A percentile compares a stretch with the other conserved stretches of the same genome.
Conservation (phyloP, 495 filamentous ascomycete species). For the Pyrenula massariospora region DNA sequence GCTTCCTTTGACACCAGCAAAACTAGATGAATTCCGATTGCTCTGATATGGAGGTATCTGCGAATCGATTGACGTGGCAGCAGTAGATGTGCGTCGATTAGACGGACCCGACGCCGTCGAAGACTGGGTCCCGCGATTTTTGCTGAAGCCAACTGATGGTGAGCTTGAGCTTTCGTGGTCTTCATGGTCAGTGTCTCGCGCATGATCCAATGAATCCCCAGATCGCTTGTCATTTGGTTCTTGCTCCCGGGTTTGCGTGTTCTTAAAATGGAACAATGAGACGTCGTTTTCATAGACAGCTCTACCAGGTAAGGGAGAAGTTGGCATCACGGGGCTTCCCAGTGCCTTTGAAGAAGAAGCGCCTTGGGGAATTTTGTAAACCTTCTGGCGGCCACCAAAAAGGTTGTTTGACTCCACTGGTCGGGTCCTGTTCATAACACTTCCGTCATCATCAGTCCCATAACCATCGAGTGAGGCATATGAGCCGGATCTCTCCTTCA, state of each 20-base stretch:
- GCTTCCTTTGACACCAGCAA: constrained; percentile 5
- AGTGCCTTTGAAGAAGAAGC: constrained; percentile 21
- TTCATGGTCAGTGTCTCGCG: constrained; percentile 2
- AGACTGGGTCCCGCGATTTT: constrained; percentile 73
- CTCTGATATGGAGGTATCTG: constrained; percentile 38
- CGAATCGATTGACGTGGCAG: constrained; percentile 85
- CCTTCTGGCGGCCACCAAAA: constrained; percentile 92
- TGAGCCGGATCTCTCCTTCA: constrained; percentile 32
- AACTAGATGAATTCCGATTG: constrained; percentile 18
- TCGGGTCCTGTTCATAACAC: constrained; percentile 75
- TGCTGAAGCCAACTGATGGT: constrained; percentile 51
- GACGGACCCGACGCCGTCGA: constrained; percentile 70
- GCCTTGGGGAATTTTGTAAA: constrained; percentile 73
- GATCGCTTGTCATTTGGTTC: constrained; percentile 31
- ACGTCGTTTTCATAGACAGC: constrained; percentile 81
- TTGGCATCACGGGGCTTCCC: constrained; percentile 10
- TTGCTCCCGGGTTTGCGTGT: constrained; percentile 48
- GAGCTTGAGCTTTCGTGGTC: constrained; percentile 29
- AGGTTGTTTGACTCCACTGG: constrained; percentile 85
- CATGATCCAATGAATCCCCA: constrained; percentile 20
- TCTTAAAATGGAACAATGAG: constrained; percentile 67
- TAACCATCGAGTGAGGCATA: constrained; percentile 45
- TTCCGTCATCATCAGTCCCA: constrained; percentile 63
- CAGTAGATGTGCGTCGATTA: constrained; percentile 67
- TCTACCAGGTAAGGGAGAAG: constrained; percentile 49